phyloP scores from a whole-genome alignment of 495 filamentous ascomycete species.

The Astrothelium subdiscretum region DNA sequence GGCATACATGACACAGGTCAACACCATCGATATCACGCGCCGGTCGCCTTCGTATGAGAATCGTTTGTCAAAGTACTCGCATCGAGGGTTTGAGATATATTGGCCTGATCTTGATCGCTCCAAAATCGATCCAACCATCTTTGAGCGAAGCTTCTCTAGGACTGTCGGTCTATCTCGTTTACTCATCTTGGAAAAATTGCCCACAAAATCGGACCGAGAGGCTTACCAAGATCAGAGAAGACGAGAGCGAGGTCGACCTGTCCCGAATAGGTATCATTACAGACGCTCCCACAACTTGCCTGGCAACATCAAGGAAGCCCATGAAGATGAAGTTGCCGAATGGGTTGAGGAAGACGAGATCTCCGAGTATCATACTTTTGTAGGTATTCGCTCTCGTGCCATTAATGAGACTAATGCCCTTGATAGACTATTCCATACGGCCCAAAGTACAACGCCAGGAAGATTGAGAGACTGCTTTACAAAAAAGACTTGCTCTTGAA shows the following conservation, averaged over 20 bases:
- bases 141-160: slow-evolving; percentile 61
- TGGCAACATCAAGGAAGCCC: slow-evolving; percentile 58
- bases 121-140: slow-evolving; percentile 71
- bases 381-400: neutral
- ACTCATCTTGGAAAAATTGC: slow-evolving; percentile 67
- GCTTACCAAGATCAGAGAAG: slow-evolving; percentile 53
- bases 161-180: slow-evolving; percentile 68
- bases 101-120: slow-evolving; percentile 61
- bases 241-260: slow-evolving; percentile 54
- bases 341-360: slow-evolving; percentile 66
- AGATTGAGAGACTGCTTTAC: slow-evolving; percentile 67
- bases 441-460: slow-evolving; percentile 51
- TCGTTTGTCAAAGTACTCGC: slow-evolving; percentile 77
- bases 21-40: slow-evolving; percentile 64
- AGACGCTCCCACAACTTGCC: slow-evolving; percentile 16
- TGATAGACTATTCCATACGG: slow-evolving; percentile 58
- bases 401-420: slow-evolving; percentile 4
- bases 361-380: slow-evolving; percentile 63
- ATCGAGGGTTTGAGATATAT: slow-evolving; percentile 70
- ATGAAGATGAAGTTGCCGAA: slow-evolving; percentile 68
- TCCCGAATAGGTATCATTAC: slow-evolving; percentile 15
- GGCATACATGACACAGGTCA: slow-evolving; percentile 69
- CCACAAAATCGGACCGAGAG: slow-evolving; percentile 52
- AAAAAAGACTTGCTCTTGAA: slow-evolving; percentile 73
- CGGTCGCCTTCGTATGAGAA: slow-evolving; percentile 79